Base-by-base conservation (phyloP, 176 grass and related monocot genomes). In the Eragrostis curvula region DNA sequence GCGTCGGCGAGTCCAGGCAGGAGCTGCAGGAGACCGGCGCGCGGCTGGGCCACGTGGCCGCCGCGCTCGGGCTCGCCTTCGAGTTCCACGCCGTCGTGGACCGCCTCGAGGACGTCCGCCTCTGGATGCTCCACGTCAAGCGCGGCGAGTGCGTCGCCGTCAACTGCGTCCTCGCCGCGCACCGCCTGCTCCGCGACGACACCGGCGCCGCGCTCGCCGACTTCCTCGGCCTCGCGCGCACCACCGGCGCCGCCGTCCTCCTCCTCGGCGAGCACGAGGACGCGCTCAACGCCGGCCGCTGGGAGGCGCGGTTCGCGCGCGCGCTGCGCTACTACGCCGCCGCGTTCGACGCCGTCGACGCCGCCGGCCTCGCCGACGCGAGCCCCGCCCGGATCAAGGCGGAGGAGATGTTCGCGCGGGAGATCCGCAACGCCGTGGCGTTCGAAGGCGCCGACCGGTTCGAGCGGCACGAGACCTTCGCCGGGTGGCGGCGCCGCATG, bases 81-180 rank as follows among this genome's bases (percentile, higher is more conserved):
- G 97, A 96, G 79, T 99, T 96, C 85, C 97, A 99, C 67, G 64
- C 91, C 12, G 97, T 99, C n/a, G 91, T 94, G 8, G 96, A 96
- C 70, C 87, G 93, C 23, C 79, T 99, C 41, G 97, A 99, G 80
- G 97, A 99, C 55, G 97, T 99, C 62, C 86, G 97, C 79, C 87
- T 99, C 9, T 99, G 97, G 97, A 99, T 96, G 97, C 94, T 99
- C 74, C 93, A 99, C 57, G 93, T 99, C n/a, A 99, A 99, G 81
- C 82, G 91, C 74, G 93, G 92, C 71, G 97, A 99, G 87, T 67
- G 93, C 68, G 87, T 99, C 12, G 97, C 97, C 44, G 89, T 96
- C 6, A 99, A 96, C 66, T 92, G 91, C 51, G 71, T 94, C 12
- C 90, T 93, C 43, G 59, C 87, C 12, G 88, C 86, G 78, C 97